Evolutionary conservation across 139 green algal species (phyloP), one percentile per base, ranked within the genome.

Genomic region (Marvania coccoides): DNA sequence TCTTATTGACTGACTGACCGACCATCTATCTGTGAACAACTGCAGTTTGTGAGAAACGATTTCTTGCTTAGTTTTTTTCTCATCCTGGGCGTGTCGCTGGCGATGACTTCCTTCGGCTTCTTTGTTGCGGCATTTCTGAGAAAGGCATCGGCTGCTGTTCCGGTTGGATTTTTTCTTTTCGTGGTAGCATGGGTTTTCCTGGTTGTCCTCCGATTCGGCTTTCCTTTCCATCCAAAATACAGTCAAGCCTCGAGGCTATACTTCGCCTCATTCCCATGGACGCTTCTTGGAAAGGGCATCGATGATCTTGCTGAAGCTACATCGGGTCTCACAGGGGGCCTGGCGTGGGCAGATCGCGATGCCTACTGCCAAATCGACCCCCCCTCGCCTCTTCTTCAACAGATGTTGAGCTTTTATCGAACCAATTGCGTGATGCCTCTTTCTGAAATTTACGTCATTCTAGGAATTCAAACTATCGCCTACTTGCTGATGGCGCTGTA

Each of bases 261-360:
- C 4, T 91, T 94, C 47, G 42, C 58, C 4, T 45, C 80, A 28
- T 79, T 96, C 24, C 87, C 92, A 15, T 92, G 82, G 76, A 78
- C 59, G 23, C 61, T 93, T 58, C 76, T 96, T n/a, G 75, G 64
- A 23, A 93, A 95, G 69, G 84, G 82, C 1, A 51, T 96, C 23
- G 26, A 69, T 19, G 86, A 92, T 67, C 56, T 92, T 30, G 69
- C 83, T 12, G 62, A 63, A 0, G 85, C 85, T 6, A 72, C 79
- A 3, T 57, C 77, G 26, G 73, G 67, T 69, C 34, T 30, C 12
- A 29, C 24, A 12, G 53, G 19, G 1, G 85, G 84, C 51, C 67
- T 93, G 24, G 53, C 45, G 3, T 92, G 83, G 80, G 40, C 26
- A 12, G 42, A 83, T 7, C 71, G 86, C 28, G 36, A 60, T 37